phyloP scores from a whole-genome alignment of 1,284 basidiomycete genomes.

The Apiotrichum veenhuisii region DNA sequence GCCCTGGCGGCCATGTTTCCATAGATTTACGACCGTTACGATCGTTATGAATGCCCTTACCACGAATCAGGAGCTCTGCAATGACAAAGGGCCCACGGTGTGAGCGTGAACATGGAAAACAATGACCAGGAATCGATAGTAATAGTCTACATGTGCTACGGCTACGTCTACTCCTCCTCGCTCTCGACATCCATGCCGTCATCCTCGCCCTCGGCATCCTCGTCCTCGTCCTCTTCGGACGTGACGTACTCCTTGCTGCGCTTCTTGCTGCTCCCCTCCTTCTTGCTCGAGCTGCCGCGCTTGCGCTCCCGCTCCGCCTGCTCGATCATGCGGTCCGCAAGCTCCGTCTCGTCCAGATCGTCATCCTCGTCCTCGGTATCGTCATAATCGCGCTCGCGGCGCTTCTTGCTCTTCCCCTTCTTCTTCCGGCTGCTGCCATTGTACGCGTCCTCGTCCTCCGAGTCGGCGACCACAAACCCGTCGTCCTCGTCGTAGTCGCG shows the following conservation, averaged over 20 bases:
- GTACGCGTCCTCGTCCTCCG: conserved; percentile 23
- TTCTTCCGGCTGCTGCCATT: conserved; percentile 14
- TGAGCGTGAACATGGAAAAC: no score
- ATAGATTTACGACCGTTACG: no score
- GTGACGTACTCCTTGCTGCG: conserved; percentile 32
- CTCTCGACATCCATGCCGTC: conserved; percentile 48
- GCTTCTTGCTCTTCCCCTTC: conserved; percentile 13
- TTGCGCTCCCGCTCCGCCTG: conserved; percentile 33
- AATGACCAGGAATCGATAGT: no score
- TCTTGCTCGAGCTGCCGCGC: conserved; percentile 16
- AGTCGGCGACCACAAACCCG: conserved; percentile 46
- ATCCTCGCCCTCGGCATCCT: conserved; percentile 27
- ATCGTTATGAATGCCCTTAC: no score
- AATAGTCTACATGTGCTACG: neutral
- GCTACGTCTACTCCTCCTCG: conserved; percentile 32
- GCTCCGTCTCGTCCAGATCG: conserved; percentile 38
- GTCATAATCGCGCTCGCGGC: conserved; percentile 11
- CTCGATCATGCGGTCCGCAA: conserved; percentile 36
- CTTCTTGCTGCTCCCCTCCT: conserved; percentile 15
- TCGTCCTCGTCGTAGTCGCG: conserved; percentile 44
- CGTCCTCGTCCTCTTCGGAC: conserved; percentile 33
- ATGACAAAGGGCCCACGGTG: no score
- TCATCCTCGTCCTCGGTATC: conserved; percentile 16
- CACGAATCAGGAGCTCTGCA: no score
- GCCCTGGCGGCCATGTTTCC: no score